Conservation (phyloP, 164 flowering plant species). For the Stephania yunnanensis region DNA sequence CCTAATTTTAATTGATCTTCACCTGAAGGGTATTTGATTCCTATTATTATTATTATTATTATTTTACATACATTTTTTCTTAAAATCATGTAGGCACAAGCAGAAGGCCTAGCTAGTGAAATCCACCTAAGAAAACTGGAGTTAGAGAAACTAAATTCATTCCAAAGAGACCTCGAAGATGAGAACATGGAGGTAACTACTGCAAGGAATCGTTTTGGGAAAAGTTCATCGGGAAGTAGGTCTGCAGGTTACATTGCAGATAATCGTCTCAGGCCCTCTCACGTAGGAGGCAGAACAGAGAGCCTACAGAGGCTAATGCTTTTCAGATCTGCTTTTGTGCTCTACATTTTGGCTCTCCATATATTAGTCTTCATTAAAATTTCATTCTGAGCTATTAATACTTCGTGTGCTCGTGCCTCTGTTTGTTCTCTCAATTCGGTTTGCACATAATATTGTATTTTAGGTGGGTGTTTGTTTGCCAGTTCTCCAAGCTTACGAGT, state of each 20-base stretch:
- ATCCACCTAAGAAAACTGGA: constrained; percentile 72
- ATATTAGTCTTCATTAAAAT: constrained; percentile 80
- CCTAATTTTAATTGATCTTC: background rate
- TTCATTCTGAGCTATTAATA: constrained; percentile 40
- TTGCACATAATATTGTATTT: background rate
- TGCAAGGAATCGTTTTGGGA: constrained; percentile 59
- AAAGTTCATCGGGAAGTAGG: constrained; percentile 34
- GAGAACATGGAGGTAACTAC: constrained; percentile 30
- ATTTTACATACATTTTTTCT: background rate
- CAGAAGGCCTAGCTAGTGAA: constrained; percentile 65
- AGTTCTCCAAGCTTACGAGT: background rate
- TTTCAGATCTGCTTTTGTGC: constrained; percentile 71
- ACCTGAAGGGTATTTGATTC: background rate
- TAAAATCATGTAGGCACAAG: constrained; percentile 59
- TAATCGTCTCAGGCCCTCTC: constrained; percentile 33
- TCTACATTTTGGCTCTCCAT: constrained; percentile 72
- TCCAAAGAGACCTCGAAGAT: constrained; percentile 41
- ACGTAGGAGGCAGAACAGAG: constrained; percentile 35
- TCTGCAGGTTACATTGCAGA: constrained; percentile 40
- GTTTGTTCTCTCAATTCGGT: background rate
- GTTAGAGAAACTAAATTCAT: constrained; percentile 60
- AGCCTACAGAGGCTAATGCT: constrained; percentile 59
- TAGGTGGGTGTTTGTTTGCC: background rate
- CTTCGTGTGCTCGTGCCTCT: too few relatives aligned
- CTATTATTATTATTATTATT: background rate